Base-by-base conservation (phyloP, 768 basidiomycete genomes). In the Cantharellus cinnabarinus region DNA sequence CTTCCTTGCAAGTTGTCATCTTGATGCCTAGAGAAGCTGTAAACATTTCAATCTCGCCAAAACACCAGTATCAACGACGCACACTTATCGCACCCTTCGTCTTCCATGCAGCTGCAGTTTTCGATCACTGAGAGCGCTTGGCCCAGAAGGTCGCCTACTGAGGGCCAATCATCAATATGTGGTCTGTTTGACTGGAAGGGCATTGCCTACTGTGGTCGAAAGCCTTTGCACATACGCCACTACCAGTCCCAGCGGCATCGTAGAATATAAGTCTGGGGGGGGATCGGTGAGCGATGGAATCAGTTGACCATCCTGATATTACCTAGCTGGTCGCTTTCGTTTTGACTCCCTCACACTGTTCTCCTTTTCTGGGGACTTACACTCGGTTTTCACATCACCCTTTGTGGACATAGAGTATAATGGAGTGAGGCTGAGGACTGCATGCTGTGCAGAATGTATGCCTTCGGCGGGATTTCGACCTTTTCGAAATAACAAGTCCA, bases 371-470 rank as follows among this genome's bases (percentile, higher is more conserved):
- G 78, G 70, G 0, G 78, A 78, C 67, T 87, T 88, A 71, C 90
- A 93, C 66, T 93, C 90, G 2, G 89, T 90, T 60, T 72, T 76
- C 41, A 91, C 67, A 59, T 89, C 86, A 39, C 74, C 72, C n/a
- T 63, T 63, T 3, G 64, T 59, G 0, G 78, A 76, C 62, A 90
- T 71, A 3, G 78, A 72, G 64, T 88, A 89, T 48, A 79, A 58
- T 3, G 68, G 68, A 4, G 66, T 64, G 37, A 69, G 76, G 65
- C 88, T 89, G 62, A 93, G 70, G 64, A 90, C 75, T 0, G 86
- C 86, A 66, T 94, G 90, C 63, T 82, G 75, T 2, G 89, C 89
- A 3, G 87, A 77, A 66, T 94, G 89, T 54, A 93, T 88, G 0
- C 82, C 84, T 55, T 79, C 89, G 0, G 89, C 86, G 0, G 80